These are phyloP conservation scores for Phytopythium cucurbitacearum DNA, from an alignment of 352 stramenopile genomes.

Conservation along the genomic window DNA sequence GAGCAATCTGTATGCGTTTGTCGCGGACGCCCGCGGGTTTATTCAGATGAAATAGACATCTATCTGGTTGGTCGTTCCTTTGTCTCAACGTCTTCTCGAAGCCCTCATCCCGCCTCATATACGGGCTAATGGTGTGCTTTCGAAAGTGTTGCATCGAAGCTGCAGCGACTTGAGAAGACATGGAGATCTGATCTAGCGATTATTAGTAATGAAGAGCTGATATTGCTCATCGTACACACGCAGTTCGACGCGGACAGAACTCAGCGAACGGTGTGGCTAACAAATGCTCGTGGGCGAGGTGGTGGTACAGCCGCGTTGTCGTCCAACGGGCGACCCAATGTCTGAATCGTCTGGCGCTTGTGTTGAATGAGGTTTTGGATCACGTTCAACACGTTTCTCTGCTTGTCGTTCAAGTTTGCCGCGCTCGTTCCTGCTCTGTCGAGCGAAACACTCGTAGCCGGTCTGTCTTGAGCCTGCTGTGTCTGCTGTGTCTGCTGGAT, in stretches of 20 bases:
- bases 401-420: slow-evolving; percentile 38
- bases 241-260: too few species aligned
- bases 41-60: slow-evolving; percentile 66
- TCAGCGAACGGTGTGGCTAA: slow-evolving; percentile 2
- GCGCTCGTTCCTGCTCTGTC: too few species aligned
- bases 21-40: slow-evolving; percentile 76
- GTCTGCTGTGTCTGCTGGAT: neutral
- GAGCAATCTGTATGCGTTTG: slow-evolving; percentile 76
- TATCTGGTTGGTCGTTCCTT: too few species aligned
- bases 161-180: too few species aligned
- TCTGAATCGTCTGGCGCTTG: slow-evolving; percentile 66
- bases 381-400: slow-evolving; percentile 61
- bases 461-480: slow-evolving; percentile 3
- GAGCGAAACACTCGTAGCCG: too few species aligned
- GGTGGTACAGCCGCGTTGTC: slow-evolving; percentile 3
- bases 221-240: too few species aligned
- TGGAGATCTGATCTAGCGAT: too few species aligned
- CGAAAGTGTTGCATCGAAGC: too few species aligned
- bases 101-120: too few species aligned
- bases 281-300: slow-evolving; percentile 10
- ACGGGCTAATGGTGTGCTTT: too few species aligned
- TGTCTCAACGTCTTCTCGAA: too few species aligned
- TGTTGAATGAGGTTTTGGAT: slow-evolving; percentile 80
- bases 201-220: too few species aligned
- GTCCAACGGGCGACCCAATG: slow-evolving; percentile 26